Evolutionary conservation across 805 yeast genomes (phyloP).

Genomic region (Starmerella roubikii): DNA sequence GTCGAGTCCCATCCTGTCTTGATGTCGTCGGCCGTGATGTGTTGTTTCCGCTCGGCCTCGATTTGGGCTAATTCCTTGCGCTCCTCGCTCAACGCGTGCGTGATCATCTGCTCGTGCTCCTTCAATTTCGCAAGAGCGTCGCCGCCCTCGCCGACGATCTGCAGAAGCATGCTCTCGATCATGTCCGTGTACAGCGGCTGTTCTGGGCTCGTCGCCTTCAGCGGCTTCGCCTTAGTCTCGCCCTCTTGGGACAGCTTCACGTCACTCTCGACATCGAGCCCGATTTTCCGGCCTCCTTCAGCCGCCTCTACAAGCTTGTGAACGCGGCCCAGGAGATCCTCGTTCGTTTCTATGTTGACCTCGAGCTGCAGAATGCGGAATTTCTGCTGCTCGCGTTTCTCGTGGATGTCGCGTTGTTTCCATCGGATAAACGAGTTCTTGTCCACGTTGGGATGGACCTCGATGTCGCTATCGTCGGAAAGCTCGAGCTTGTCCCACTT

Average conservation of each 20-base stretch:
- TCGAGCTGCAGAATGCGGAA: slow-evolving; percentile 63
- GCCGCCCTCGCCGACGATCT: slow-evolving; percentile 48
- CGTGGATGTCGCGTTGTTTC: slow-evolving; percentile 97
- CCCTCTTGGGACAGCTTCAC: slow-evolving; percentile 20
- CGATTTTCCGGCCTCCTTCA: slow-evolving; percentile 23
- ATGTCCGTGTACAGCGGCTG: slow-evolving; percentile 65
- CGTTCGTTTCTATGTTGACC: slow-evolving; percentile 70
- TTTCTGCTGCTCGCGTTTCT: slow-evolving; percentile 69
- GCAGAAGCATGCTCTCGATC: slow-evolving; percentile 81
- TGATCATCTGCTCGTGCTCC: slow-evolving; percentile 41
- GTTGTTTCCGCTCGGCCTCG: slow-evolving; percentile 52
- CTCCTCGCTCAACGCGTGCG: slow-evolving; percentile 51
- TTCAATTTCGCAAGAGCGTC: slow-evolving; percentile 29
- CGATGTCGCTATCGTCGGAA: slow-evolving; percentile 93
- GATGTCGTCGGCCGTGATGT: slow-evolving; percentile 81
- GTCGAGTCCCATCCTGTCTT: slow-evolving; percentile 87
- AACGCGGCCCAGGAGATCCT: slow-evolving; percentile 57
- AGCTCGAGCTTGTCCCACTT: slow-evolving; percentile 96
- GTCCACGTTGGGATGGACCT: slow-evolving; percentile 97
- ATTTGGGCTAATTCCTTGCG: slow-evolving; percentile 52
- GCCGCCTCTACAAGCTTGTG: slow-evolving; percentile 42
- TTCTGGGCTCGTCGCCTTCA: slow-evolving; percentile 21
- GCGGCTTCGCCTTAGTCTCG: slow-evolving; percentile 22
- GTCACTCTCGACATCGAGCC: slow-evolving; percentile 18
- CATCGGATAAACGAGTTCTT: slow-evolving; percentile 81